A percentile compares a stretch with the other conserved stretches of the same genome.
Conservation (phyloP, 192 early-diverging fungal species). For the Geranomyces michiganensis region DNA sequence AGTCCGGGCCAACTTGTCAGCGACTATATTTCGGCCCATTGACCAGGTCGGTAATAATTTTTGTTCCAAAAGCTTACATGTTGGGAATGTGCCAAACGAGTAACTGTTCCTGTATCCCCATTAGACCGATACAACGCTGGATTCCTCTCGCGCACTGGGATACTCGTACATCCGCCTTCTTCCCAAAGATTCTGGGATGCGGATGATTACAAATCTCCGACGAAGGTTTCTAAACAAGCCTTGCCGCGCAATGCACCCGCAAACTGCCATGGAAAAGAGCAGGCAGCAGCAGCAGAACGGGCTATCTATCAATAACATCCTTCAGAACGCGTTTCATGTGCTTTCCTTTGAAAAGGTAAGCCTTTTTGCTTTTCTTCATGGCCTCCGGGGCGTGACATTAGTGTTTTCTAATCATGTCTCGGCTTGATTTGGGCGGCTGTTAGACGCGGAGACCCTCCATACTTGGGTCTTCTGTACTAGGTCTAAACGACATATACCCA, state of each 20-base stretch:
- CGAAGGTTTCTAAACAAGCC: conserved; percentile 29
- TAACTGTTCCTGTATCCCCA: background rate
- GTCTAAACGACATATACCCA: conserved; percentile 46
- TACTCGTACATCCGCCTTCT: conserved; percentile 77
- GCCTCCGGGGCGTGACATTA: background rate
- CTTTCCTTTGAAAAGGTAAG: conserved; percentile 56
- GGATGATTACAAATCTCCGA: conserved; percentile 78
- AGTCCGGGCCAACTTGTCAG: conserved; percentile 46
- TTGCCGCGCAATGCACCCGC: background rate
- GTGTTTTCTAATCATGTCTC: background rate
- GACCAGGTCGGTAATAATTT: background rate
- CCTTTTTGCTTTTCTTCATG: background rate
- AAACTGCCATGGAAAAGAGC: no score
- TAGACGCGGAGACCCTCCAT: conserved; percentile 18
- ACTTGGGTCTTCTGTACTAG: conserved; percentile 42
- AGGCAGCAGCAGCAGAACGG: conserved; percentile 15
- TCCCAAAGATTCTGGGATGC: conserved; percentile 75
- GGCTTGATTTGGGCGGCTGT: background rate
- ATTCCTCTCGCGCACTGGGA: conserved; percentile 29
- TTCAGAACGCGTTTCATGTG: conserved; percentile 60
- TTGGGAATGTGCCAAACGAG: background rate
- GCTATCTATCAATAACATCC: conserved; percentile 52
- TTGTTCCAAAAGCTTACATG: background rate
- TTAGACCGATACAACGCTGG: background rate
- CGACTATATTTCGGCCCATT: conserved; percentile 36